Evolutionary conservation across 441 rosid genomes (phyloP).

Genomic region (Populus hybrid): DNA sequence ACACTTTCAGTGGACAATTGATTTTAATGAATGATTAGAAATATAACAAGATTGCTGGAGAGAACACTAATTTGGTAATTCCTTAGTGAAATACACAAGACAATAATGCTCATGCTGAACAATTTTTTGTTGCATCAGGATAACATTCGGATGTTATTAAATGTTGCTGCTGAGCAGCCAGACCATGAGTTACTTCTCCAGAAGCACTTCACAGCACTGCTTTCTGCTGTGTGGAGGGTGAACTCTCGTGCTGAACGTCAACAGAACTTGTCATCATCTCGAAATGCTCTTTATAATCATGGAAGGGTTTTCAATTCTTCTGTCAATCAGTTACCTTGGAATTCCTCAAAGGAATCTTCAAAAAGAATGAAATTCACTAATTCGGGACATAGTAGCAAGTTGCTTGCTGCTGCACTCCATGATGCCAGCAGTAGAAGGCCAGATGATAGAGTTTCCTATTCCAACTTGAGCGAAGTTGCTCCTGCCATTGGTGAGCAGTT

Average conservation of each 20-base stretch:
- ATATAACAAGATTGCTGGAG: not conserved
- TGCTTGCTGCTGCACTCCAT: conserved; percentile 65
- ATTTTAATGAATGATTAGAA: not conserved
- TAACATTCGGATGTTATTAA: conserved; percentile 63
- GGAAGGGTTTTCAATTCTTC: conserved; percentile 47
- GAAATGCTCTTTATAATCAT: conserved; percentile 48
- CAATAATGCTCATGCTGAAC: conserved; percentile 10
- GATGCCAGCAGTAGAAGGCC: conserved; percentile 42
- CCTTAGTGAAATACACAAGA: not conserved
- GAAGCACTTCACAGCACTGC: conserved; percentile 83
- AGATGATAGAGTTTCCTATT: conserved; percentile 34
- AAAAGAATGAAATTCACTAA: conserved; percentile 56
- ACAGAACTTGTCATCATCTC: conserved; percentile 34
- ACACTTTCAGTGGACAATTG: not conserved
- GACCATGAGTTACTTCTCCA: conserved; percentile 90
- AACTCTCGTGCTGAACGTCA: conserved; percentile 28
- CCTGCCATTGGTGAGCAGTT: conserved; percentile 40
- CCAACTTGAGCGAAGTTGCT: conserved; percentile 44
- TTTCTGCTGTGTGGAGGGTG: conserved; percentile 77
- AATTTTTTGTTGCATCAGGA: conserved; percentile 58
- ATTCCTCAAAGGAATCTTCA: conserved; percentile 40
- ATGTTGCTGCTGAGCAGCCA: conserved; percentile 69
- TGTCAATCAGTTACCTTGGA: conserved; percentile 31
- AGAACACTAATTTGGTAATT: not conserved
- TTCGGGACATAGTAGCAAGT: conserved; percentile 46